Conservation (phyloP, 441 rosid genomes). For the Corymbia citriodora region DNA sequence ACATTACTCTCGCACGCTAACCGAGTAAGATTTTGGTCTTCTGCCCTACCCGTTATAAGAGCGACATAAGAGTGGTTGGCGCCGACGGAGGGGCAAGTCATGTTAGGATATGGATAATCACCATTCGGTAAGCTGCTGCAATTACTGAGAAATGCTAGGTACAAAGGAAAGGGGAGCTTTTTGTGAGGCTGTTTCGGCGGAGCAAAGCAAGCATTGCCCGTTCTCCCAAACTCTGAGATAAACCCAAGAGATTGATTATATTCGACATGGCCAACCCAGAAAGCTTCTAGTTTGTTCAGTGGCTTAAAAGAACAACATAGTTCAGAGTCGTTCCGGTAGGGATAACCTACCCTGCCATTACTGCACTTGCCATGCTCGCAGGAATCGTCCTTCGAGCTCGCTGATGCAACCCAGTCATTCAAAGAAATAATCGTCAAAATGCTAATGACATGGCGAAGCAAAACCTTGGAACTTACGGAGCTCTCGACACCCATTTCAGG, state of each 20-base stretch:
- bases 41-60: rapidly evolving
- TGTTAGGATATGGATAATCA: rapidly evolving
- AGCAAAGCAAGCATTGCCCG: no score
- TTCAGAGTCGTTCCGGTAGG: no score
- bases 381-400: background rate
- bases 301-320: no score
- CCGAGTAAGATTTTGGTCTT: rapidly evolving
- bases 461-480: background rate
- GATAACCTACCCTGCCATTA: no score
- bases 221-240: no score
- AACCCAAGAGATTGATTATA: no score
- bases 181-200: no score
- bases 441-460: background rate
- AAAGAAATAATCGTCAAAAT: background rate
- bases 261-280: no score
- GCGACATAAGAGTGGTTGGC: background rate
- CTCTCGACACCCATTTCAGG: background rate
- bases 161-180: rapidly evolving
- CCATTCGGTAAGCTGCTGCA: rapidly evolving
- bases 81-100: rapidly evolving
- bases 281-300: no score
- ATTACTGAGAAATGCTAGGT: background rate
- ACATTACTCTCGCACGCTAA: rapidly evolving
- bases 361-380: background rate
- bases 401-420: background rate